Percentiles rank a stretch among this genome's conserved stretches.
Evolutionary conservation across 2,329 filamentous ascomycete species (phyloP).

Genomic region (Juglanconis sp.): DNA sequence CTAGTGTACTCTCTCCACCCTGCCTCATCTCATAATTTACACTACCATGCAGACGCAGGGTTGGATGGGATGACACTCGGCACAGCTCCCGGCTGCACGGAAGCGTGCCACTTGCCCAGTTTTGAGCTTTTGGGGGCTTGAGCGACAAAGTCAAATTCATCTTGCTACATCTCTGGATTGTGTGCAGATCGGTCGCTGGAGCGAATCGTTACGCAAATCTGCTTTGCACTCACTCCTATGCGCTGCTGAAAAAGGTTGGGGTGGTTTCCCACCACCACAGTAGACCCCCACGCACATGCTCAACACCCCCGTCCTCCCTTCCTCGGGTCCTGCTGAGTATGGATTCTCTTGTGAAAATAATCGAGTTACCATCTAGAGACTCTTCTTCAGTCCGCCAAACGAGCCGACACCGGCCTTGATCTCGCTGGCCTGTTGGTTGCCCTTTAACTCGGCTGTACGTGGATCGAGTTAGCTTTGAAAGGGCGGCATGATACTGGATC

Average conservation of each 20-base stretch:
- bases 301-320: not conserved
- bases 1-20: too few species aligned
- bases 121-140: not conserved
- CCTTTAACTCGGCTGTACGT: slow-evolving; percentile 31
- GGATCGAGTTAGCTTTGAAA: not conserved
- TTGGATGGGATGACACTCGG: not conserved
- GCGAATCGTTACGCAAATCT: not conserved
- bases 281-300: too few species aligned
- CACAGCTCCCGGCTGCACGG: too few species aligned
- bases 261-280: not conserved
- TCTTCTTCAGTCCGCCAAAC: slow-evolving; percentile 30
- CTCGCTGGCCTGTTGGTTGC: slow-evolving; percentile 33
- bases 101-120: not conserved
- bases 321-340: not conserved
- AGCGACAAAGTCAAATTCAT: not conserved
- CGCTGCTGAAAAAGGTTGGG: not conserved
- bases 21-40: too few species aligned
- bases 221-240: not conserved
- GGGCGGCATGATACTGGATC: not conserved
- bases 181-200: not conserved
- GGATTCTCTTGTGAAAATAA: not conserved
- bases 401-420: slow-evolving; percentile 27
- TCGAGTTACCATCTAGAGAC: slow-evolving; percentile 18
- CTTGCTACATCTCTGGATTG: not conserved
- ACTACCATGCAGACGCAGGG: not conserved